Conservation (phyloP, 371 early-diverging fungal genomes). For the Mucor indicus region DNA sequence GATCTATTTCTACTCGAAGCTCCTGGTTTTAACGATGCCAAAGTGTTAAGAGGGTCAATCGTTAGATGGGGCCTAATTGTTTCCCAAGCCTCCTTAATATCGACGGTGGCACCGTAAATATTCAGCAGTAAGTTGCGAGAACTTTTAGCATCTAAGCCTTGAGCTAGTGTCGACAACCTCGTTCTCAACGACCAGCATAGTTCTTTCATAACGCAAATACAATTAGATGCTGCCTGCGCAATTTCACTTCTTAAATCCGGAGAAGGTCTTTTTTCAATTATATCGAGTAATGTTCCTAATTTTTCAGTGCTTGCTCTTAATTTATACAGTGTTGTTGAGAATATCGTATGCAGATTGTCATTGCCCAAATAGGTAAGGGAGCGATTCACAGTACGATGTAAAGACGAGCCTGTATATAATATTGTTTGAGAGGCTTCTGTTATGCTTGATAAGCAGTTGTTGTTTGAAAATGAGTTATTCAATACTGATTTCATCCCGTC, state of each 20-base stretch:
- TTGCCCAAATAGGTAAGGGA: constrained; percentile 23
- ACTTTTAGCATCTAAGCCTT: constrained; percentile 38
- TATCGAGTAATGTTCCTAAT: constrained; percentile 10
- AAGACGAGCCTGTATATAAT: constrained; percentile 24
- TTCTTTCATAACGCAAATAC: constrained; percentile 25
- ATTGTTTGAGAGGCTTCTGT: constrained; percentile 32
- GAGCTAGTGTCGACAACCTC: constrained; percentile 25
- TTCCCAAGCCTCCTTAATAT: constrained; percentile 53
- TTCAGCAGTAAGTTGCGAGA: constrained; percentile 43
- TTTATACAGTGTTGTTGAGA: constrained; percentile 19
- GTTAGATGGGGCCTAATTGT: constrained; percentile 25
- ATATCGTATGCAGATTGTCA: constrained; percentile 19
- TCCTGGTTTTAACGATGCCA: not conserved
- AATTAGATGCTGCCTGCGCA: constrained; percentile 5
- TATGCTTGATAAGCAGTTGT: too few species aligned
- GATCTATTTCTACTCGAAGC: constrained; percentile 12
- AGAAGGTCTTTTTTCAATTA: constrained; percentile 3
- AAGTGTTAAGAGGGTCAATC: constrained; percentile 5
- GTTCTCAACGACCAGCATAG: constrained; percentile 21
- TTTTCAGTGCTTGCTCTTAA: constrained; percentile 20
- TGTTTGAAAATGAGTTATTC: too few species aligned
- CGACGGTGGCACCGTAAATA: constrained; percentile 49
- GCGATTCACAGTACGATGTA: constrained; percentile 25
- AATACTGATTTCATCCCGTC: too few species aligned
- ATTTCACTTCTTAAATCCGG: constrained; percentile 11